Percentiles rank a stretch among this genome's conserved stretches.
Conservation (phyloP, 202 grass and related monocot species). For the Schoenoplectus tabernaemontani region DNA sequence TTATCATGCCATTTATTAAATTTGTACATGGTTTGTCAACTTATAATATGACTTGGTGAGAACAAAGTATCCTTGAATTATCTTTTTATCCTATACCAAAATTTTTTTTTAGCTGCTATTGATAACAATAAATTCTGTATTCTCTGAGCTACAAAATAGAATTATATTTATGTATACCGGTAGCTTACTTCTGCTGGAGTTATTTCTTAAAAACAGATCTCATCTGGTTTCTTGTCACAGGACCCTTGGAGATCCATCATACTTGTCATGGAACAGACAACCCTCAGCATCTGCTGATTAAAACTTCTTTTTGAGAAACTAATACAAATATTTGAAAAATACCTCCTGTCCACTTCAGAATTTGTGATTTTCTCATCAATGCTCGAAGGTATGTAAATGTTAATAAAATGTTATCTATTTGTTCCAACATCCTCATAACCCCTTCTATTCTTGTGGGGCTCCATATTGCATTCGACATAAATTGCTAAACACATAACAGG, state of each 20-base stretch:
- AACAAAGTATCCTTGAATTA: background rate
- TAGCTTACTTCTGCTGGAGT: too few relatives aligned
- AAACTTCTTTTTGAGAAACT: constrained; percentile 21
- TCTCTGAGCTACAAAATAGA: background rate
- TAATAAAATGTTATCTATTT: too few relatives aligned
- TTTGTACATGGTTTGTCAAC: background rate
- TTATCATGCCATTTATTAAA: background rate
- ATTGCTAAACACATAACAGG: background rate
- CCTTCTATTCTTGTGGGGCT: background rate
- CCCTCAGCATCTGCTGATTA: constrained; percentile 24
- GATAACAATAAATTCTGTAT: background rate
- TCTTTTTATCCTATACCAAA: background rate
- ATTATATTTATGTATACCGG: background rate
- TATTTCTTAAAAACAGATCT: too few relatives aligned
- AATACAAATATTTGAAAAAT: background rate
- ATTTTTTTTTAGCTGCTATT: background rate
- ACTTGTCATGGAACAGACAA: constrained; percentile 77
- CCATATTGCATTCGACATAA: background rate
- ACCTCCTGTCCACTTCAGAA: too few relatives aligned
- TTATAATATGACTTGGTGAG: background rate
- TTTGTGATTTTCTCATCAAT: constrained; percentile 12
- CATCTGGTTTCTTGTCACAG: constrained; percentile 40
- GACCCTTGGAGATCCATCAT: constrained; percentile 79
- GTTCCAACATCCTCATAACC: background rate
- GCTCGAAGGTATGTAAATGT: constrained; percentile 22